Evolutionary conservation across 2,329 filamentous ascomycete genomes (phyloP).

Genomic region (Trichoderma koningiopsis): DNA sequence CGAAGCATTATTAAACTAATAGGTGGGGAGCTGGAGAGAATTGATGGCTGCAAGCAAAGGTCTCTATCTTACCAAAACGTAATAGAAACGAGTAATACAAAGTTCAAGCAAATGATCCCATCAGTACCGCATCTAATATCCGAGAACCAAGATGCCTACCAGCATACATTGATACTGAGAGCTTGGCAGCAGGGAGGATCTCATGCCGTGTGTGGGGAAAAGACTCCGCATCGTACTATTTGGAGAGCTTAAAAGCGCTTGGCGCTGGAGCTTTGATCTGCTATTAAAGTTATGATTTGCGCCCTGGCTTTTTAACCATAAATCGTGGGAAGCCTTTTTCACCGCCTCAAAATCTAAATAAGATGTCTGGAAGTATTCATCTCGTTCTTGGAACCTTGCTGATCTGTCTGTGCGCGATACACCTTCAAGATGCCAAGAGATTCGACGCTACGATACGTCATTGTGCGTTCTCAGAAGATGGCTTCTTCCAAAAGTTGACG

Average conservation of each 20-base stretch:
- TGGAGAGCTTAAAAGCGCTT: background rate
- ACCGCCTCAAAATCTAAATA: background rate
- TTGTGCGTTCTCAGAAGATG: background rate
- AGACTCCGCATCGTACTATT: background rate
- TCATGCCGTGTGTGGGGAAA: background rate
- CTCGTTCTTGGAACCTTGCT: background rate
- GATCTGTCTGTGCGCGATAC: background rate
- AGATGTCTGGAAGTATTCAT: background rate
- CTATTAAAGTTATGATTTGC: background rate
- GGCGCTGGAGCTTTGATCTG: background rate
- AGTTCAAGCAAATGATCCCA: background rate
- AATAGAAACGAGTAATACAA: background rate
- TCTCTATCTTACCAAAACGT: background rate
- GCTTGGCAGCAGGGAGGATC: background rate
- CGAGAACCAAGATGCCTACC: background rate
- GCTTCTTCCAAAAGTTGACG: background rate
- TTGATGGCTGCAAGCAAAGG: background rate
- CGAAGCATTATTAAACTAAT: background rate
- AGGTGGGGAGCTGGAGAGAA: background rate
- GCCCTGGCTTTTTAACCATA: background rate
- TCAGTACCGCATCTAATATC: background rate
- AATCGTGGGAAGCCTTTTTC: background rate
- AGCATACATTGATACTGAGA: background rate
- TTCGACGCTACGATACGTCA: background rate
- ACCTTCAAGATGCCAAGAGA: background rate